These are phyloP conservation scores for Hortiboletus campestris DNA, from an alignment of 768 basidiomycete genomes.

Conservation along the genomic window DNA sequence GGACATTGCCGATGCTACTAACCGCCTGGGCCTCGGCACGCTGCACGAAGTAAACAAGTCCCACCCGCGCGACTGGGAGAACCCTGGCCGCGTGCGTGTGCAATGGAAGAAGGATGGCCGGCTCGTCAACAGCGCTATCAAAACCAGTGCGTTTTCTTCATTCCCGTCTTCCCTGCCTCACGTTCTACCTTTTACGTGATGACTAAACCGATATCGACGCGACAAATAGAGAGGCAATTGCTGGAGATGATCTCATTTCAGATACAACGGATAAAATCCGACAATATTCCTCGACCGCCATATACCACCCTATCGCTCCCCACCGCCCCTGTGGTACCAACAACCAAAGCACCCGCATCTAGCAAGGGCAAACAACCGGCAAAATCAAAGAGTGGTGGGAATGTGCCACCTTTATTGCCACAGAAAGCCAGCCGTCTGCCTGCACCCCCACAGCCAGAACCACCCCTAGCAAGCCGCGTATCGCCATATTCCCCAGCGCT, in stretches of 20 bases:
- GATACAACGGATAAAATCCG: slow-evolving; percentile 72
- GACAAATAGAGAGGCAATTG: slow-evolving; percentile 68
- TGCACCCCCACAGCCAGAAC: slow-evolving; percentile 73
- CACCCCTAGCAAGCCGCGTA: slow-evolving; percentile 67
- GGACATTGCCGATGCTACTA: slow-evolving; percentile 85
- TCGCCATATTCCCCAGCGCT: slow-evolving; percentile 80
- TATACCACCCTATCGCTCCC: slow-evolving; percentile 42
- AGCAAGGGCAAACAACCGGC: slow-evolving; percentile 52
- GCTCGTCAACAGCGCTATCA: slow-evolving; percentile 64
- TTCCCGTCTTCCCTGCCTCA: not conserved
- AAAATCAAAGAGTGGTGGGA: slow-evolving; percentile 44
- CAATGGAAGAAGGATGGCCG: slow-evolving; percentile 83
- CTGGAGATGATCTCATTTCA: slow-evolving; percentile 71
- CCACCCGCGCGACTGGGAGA: slow-evolving; percentile 97
- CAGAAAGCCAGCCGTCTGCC: slow-evolving; percentile 49
- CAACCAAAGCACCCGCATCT: slow-evolving; percentile 32
- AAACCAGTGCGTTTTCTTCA: slow-evolving; percentile 60
- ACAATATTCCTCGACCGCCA: slow-evolving; percentile 63
- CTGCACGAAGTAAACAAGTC: slow-evolving; percentile 88
- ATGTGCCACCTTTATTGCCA: slow-evolving; percentile 24
- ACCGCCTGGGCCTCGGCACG: slow-evolving; percentile 70
- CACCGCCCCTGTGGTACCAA: slow-evolving; percentile 27
- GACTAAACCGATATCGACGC: not conserved
- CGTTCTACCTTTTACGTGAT: not conserved
- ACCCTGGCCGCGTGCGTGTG: slow-evolving; percentile 92